These are phyloP conservation scores for Neopestalotiopsis sp. DNA, from an alignment of 2,329 filamentous ascomycete genomes.

Conservation along the genomic window DNA sequence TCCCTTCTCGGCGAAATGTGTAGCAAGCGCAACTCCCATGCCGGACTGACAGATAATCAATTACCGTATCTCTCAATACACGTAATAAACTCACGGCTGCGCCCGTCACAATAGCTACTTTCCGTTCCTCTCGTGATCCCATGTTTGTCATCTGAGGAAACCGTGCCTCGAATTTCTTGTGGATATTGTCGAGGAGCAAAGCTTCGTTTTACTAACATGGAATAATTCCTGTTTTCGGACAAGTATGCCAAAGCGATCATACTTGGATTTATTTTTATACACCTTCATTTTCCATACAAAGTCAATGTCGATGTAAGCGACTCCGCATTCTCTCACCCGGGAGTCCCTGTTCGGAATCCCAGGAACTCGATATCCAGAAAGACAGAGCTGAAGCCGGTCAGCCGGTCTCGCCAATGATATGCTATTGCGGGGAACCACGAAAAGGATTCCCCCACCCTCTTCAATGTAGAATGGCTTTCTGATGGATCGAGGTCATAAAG, in stretches of 20 bases:
- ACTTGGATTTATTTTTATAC: background rate
- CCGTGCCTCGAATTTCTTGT: background rate
- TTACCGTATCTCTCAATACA: background rate
- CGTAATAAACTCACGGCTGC: constrained; percentile 39
- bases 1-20: constrained; percentile 29
- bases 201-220: background rate
- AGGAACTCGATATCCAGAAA: constrained; percentile 2
- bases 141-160: background rate
- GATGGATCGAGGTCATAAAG: background rate
- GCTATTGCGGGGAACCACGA: background rate
- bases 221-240: too few relatives aligned
- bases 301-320: background rate
- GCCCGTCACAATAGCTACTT: constrained; percentile 44
- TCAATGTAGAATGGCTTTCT: background rate
- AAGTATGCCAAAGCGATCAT: background rate
- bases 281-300: background rate
- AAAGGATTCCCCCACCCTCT: background rate
- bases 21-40: constrained; percentile 48
- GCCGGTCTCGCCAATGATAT: constrained; percentile 48
- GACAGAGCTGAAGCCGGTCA: background rate
- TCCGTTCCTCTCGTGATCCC: constrained; percentile 24
- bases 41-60: constrained; percentile 44
- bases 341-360: background rate
- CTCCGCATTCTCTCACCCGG: background rate
- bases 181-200: too few relatives aligned